Percentiles rank a stretch among this genome's conserved stretches.
phyloP scores from a whole-genome alignment of 1,284 basidiomycete genomes.

The Leccinum cinnamomeum region DNA sequence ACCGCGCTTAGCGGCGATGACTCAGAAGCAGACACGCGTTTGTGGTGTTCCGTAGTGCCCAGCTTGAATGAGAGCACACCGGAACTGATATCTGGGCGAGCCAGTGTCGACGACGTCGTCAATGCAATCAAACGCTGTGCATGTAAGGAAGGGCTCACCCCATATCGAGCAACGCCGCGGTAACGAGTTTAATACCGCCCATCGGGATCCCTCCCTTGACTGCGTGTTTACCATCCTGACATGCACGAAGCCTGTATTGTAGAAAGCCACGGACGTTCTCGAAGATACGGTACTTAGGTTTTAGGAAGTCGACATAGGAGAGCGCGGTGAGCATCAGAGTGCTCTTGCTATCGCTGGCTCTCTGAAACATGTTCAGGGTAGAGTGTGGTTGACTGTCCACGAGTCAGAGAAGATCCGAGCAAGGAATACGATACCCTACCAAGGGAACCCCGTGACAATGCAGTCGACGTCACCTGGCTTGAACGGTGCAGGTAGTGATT shows the following conservation, averaged over 20 bases:
- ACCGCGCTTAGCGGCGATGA: conserved; percentile 58
- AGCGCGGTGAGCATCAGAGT: conserved; percentile 57
- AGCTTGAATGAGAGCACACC: conserved; percentile 63
- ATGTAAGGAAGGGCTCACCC: conserved; percentile 41
- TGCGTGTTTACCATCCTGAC: conserved; percentile 47
- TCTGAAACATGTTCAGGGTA: conserved; percentile 54
- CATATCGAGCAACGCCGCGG: conserved; percentile 58
- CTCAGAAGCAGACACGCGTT: conserved; percentile 64
- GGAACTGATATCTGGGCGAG: conserved; percentile 60
- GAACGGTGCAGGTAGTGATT: conserved; percentile 43
- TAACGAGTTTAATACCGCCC: conserved; percentile 68
- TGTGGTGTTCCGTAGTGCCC: conserved; percentile 76
- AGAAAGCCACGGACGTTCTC: conserved; percentile 77
- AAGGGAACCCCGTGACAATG: conserved; percentile 71
- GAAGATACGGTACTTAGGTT: conserved; percentile 61
- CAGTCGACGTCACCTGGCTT: conserved; percentile 55
- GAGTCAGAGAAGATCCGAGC: not conserved
- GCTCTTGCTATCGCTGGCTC: conserved; percentile 52
- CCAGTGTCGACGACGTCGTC: not conserved
- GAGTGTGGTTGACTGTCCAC: conserved; percentile 53
- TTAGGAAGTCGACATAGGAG: conserved; percentile 62
- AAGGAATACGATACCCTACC: conserved; percentile 40
- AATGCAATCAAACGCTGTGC: not conserved
- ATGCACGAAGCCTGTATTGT: conserved; percentile 51
- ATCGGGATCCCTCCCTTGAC: conserved; percentile 59